Base-by-base conservation (phyloP, 441 rosid species). In the Arabidopsis lyrata region DNA sequence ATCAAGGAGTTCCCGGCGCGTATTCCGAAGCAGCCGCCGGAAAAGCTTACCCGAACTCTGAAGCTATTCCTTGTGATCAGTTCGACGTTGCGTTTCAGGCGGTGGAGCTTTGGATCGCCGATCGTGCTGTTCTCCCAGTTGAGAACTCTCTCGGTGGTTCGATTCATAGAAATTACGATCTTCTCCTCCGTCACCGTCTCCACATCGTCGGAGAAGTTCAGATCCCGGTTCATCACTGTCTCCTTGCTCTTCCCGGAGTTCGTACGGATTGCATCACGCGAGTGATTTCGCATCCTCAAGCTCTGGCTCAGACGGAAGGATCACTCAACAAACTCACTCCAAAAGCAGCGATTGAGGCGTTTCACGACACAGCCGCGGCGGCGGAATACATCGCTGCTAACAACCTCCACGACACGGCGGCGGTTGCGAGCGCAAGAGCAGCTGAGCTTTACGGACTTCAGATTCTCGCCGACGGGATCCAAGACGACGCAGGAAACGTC, bases 181-280 rank as follows among this genome's bases (percentile, higher is more conserved):
- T 94, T 9, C 93, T 94, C 52, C 97, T 92, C 74, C 95, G 97
- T 8, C 99, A 94, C 83, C 90, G 91, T 31, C 97, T 94, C 48
- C 98, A 94, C 72, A 94, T 94, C 78, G 96, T 91, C 44, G 98
- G 98, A 0, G 98, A 94, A 69, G 97, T 94, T 20, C 97, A 94
- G 75, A 78, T 86, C 10, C 91, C 97, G 1, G 99, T 94, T 8
- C 99, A 92, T 74, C 99, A 94, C 87, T 94, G 99, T 75, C 88
- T 94, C 62, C 72, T 92, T 6, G 96, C 97, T 4, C 88, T 90
- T 14, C 97, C 97, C 5, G 99, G 97, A 12, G 93, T 86, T 2
- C 83, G 88, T 6, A 65, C 84, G 14, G 95, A 92, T 79, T 77
- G 87, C 69, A 83, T 94, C n/a, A 66, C 77, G 8, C 88, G 99